Percentiles rank a stretch among this genome's conserved stretches.
Evolutionary conservation across 1,284 basidiomycete genomes (phyloP).

Genomic region (Heterobasidion irregulare): DNA sequence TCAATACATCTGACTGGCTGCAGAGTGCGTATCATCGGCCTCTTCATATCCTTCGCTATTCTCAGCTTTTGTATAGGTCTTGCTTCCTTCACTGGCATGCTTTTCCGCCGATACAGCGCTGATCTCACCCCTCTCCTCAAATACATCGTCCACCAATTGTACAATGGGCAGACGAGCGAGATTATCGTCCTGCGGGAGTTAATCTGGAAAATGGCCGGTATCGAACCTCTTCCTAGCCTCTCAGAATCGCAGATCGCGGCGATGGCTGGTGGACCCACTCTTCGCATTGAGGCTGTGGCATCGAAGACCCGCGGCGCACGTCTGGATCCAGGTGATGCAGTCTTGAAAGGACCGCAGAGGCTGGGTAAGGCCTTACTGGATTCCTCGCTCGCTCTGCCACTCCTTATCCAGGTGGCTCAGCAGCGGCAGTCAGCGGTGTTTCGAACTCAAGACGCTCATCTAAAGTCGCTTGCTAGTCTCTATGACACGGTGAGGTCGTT

Average conservation of each 20-base stretch:
- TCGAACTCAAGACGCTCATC: constrained; percentile 59
- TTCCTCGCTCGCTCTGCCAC: constrained; percentile 66
- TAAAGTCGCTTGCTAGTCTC: constrained; percentile 80
- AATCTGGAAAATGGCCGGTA: constrained; percentile 92
- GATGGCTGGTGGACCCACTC: constrained; percentile 83
- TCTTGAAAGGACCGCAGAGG: constrained; percentile 55
- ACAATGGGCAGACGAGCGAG: constrained; percentile 79
- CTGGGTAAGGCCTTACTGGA: constrained; percentile 68
- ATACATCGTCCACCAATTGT: constrained; percentile 89
- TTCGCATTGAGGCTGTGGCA: constrained; percentile 82
- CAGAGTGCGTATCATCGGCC: constrained; percentile 58
- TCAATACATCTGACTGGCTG: constrained; percentile 88
- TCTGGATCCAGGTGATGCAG: constrained; percentile 53
- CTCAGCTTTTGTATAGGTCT: constrained; percentile 46
- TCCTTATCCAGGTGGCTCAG: constrained; percentile 84
- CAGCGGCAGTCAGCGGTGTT: constrained; percentile 79
- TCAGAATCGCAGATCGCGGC: constrained; percentile 84
- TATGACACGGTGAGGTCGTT: constrained; percentile 71
- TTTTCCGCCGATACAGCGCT: constrained; percentile 82
- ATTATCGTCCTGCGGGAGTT: constrained; percentile 88
- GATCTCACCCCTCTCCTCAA: constrained; percentile 81
- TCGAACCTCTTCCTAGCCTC: constrained; percentile 84
- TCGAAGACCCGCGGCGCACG: constrained; percentile 63
- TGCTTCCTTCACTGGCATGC: constrained; percentile 87
- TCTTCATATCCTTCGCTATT: constrained; percentile 2